Conservation (phyloP, 768 basidiomycete genomes). For the Trichaptum fuscoviolaceum region DNA sequence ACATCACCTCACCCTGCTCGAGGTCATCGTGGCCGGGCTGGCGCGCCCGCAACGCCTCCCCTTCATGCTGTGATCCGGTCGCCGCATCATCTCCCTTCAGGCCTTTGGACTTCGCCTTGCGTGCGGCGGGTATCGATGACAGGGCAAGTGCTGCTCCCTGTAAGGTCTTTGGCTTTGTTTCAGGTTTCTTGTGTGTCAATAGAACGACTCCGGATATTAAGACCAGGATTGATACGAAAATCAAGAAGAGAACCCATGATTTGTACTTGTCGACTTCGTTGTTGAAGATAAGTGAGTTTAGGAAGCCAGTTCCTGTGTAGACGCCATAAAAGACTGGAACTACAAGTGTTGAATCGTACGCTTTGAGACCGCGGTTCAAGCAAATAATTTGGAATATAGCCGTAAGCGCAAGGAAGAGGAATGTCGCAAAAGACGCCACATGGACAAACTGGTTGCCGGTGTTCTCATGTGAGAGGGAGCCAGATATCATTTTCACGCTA, state of each 20-base stretch:
- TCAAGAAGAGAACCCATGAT: slow-evolving; percentile 83
- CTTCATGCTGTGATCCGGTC: slow-evolving; percentile 33
- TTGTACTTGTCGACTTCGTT: slow-evolving; percentile 81
- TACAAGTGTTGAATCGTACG: slow-evolving; percentile 87
- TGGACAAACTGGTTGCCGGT: slow-evolving; percentile 87
- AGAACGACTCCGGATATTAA: slow-evolving; percentile 92
- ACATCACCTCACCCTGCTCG: slow-evolving; percentile 39
- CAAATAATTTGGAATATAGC: slow-evolving; percentile 90
- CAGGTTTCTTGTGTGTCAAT: slow-evolving; percentile 88
- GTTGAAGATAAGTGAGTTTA: slow-evolving; percentile 76
- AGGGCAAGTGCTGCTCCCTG: slow-evolving; percentile 24
- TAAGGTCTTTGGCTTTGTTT: slow-evolving; percentile 32
- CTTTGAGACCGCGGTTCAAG: slow-evolving; percentile 82
- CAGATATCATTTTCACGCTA: slow-evolving; percentile 78
- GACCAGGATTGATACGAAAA: slow-evolving; percentile 80
- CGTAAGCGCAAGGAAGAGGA: slow-evolving; percentile 51
- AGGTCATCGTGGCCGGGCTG: slow-evolving; percentile 33
- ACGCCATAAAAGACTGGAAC: slow-evolving; percentile 95
- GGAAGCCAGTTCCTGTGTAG: slow-evolving; percentile 79
- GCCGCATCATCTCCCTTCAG: slow-evolving; percentile 13
- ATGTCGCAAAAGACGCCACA: slow-evolving; percentile 69
- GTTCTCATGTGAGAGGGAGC: slow-evolving; percentile 72
- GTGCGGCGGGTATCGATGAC: slow-evolving; percentile 13
- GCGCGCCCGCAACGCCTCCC: slow-evolving; percentile 26
- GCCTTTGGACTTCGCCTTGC: slow-evolving; percentile 19